phyloP scores from a whole-genome alignment of 1,284 basidiomycete species.

The Papiliotrema fonsecae region DNA sequence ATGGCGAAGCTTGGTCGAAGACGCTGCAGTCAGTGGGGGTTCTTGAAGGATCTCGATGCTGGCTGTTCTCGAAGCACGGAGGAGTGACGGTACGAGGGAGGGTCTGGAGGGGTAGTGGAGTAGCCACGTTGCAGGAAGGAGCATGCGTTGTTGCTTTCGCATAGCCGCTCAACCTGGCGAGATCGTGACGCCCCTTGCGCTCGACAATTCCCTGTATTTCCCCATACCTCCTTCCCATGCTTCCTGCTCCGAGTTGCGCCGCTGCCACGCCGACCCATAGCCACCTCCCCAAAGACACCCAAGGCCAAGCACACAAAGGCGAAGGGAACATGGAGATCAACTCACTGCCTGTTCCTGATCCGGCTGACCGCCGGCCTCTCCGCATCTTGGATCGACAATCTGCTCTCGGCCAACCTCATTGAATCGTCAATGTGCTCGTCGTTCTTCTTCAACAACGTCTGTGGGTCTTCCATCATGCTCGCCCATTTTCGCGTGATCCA shows the following conservation, averaged over 20 bases:
- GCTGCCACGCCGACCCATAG: neutral
- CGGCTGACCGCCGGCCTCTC: conserved; percentile 38
- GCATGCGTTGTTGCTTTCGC: too few species aligned
- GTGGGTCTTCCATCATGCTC: conserved; percentile 22
- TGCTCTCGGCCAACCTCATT: conserved; percentile 37
- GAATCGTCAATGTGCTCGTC: conserved; percentile 43
- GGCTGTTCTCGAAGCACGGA: too few species aligned
- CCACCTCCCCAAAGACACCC: neutral
- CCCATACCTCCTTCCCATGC: neutral
- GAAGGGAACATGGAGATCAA: conserved; percentile 3
- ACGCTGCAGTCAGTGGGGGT: too few species aligned
- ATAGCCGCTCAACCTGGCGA: too few species aligned
- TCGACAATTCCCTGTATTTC: neutral
- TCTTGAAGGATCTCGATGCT: too few species aligned
- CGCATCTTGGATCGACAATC: conserved; percentile 46
- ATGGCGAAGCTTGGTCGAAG: conserved; percentile 35
- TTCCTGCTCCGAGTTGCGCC: neutral
- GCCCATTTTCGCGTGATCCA: conserved; percentile 38
- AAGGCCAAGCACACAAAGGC: neutral
- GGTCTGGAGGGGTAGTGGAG: too few species aligned
- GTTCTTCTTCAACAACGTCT: conserved; percentile 25
- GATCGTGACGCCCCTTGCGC: too few species aligned
- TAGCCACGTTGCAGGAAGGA: too few species aligned
- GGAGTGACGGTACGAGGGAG: too few species aligned
- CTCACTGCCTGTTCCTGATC: conserved; percentile 19